Conservation (phyloP, 2,329 filamentous ascomycete species). For the Colletotrichum costaricense region DNA sequence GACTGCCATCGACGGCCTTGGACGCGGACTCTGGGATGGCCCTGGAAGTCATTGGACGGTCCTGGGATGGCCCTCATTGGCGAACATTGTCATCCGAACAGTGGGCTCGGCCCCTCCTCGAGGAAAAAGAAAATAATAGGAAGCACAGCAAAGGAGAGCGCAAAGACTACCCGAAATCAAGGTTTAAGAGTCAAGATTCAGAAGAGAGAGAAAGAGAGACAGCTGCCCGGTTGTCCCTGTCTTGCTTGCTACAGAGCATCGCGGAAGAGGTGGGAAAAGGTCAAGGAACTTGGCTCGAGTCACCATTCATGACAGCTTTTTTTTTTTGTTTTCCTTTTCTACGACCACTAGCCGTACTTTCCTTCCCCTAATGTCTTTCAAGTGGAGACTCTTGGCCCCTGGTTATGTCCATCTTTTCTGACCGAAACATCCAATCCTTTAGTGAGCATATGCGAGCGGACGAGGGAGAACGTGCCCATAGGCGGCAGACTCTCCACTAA, state of each 20-base stretch:
- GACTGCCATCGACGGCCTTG: slow-evolving; percentile 13
- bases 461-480: not conserved
- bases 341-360: not conserved
- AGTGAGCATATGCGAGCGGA: not conserved
- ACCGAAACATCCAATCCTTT: slow-evolving; percentile 28
- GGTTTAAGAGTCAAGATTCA: not conserved
- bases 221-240: not conserved
- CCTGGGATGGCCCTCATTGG: slow-evolving; percentile 14
- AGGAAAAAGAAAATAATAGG: not conserved
- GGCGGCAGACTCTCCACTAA: not conserved
- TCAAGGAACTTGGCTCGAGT: not conserved
- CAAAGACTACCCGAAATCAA: no score
- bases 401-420: slow-evolving; percentile 10
- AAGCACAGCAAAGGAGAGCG: not conserved
- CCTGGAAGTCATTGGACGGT: not conserved
- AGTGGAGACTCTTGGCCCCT: slow-evolving; percentile 13
- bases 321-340: not conserved
- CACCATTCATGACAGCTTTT: not conserved
- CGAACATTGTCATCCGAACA: slow-evolving; percentile 3
- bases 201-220: not conserved
- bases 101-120: not conserved
- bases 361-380: not conserved
- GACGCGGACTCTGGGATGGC: not conserved
- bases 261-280: not conserved
- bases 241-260: not conserved